A percentile compares a stretch with the other conserved stretches of the same genome.
These are phyloP conservation scores for Zostera marina DNA, from an alignment of 116 monocot genomes.

Conservation along the genomic window DNA sequence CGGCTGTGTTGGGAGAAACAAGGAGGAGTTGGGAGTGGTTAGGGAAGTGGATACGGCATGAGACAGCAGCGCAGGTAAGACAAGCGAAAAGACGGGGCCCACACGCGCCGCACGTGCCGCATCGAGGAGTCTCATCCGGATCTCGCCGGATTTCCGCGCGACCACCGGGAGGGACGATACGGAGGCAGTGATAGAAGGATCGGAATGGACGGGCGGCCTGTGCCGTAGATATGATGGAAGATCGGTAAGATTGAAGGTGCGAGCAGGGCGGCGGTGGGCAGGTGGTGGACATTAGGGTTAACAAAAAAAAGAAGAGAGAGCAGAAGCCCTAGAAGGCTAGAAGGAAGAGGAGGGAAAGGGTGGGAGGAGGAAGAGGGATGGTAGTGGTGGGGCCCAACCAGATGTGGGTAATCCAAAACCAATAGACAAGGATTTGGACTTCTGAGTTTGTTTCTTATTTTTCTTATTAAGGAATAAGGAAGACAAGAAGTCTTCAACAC, in stretches of 20 bases:
- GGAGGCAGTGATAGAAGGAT: conserved; percentile 33
- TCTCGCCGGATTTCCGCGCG: conserved; percentile 46
- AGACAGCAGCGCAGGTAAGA: conserved; percentile 48
- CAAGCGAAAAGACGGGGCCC: conserved; percentile 51
- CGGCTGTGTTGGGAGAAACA: conserved; percentile 43
- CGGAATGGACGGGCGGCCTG: conserved; percentile 29
- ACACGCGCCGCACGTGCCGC: conserved; percentile 24
- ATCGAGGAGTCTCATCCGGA: conserved; percentile 42
- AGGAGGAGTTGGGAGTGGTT: conserved; percentile 18
- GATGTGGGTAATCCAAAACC: neutral
- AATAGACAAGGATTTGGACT: neutral
- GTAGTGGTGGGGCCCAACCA: neutral
- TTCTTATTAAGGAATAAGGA: too few relatives aligned
- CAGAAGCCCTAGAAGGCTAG: neutral
- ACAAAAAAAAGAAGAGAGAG: neutral
- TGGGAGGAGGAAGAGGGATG: neutral
- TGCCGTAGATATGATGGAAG: conserved; percentile 8
- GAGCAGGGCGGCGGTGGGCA: conserved; percentile 34
- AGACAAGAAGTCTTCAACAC: too few relatives aligned
- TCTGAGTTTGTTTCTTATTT: too few relatives aligned
- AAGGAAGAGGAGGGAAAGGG: neutral
- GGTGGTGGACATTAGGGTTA: conserved; percentile 13
- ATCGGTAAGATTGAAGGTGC: conserved; percentile 39
- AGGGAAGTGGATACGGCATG: conserved; percentile 42
- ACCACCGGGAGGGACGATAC: conserved; percentile 25